Percentiles rank a stretch among this genome's conserved stretches.
These are phyloP conservation scores for Ceratocystis lukuohia DNA, from an alignment of 2,329 filamentous ascomycete genomes.

Conservation along the genomic window DNA sequence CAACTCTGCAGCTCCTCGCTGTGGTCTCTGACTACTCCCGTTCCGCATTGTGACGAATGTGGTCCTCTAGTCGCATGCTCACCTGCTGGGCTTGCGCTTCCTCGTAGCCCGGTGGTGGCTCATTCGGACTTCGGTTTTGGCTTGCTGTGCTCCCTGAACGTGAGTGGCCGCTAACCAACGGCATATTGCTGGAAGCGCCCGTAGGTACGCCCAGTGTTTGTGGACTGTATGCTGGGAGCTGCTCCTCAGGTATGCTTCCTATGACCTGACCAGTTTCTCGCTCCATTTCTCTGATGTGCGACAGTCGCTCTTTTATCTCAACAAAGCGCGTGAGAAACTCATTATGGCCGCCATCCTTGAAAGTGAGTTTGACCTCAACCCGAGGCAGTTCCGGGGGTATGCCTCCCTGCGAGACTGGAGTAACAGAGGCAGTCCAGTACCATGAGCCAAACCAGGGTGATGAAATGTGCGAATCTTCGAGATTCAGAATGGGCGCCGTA, in stretches of 20 bases:
- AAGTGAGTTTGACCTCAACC: constrained; percentile 72
- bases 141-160: constrained; percentile 29
- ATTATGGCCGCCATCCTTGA: constrained; percentile 89
- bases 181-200: constrained; percentile 24
- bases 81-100: constrained; percentile 67
- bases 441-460: constrained; percentile 90
- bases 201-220: constrained; percentile 14
- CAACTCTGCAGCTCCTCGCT: too few relatives aligned
- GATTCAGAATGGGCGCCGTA: constrained; percentile 72
- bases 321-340: constrained; percentile 79
- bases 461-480: constrained; percentile 72
- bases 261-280: constrained; percentile 51
- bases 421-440: constrained; percentile 69
- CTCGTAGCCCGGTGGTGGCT: constrained; percentile 83
- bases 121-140: constrained; percentile 39
- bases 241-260: constrained; percentile 61
- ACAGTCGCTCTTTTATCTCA: constrained; percentile 67
- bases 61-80: constrained; percentile 49
- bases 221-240: constrained; percentile 61
- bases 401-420: constrained; percentile 70
- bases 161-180: constrained; percentile 7
- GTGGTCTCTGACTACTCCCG: constrained; percentile 30
- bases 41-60: constrained; percentile 61
- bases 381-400: constrained; percentile 61
- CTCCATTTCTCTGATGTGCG: constrained; percentile 65